Evolutionary conservation across 192 early-diverging fungal species (phyloP).

Genomic region (Coemansia sp.): DNA sequence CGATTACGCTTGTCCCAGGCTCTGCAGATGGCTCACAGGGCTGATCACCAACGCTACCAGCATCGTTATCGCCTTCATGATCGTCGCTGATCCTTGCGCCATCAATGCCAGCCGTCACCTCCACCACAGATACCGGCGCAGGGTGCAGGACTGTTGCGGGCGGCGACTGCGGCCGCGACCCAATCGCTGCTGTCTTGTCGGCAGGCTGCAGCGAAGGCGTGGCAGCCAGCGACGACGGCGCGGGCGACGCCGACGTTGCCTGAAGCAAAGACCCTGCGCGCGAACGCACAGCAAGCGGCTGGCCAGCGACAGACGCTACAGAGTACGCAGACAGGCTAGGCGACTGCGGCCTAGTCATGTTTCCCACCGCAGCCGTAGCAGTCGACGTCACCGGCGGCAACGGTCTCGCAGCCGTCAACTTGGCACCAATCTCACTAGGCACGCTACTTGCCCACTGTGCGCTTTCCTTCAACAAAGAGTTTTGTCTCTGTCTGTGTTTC

Average conservation of each 20-base stretch:
- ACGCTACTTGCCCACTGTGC: slow-evolving; percentile 2
- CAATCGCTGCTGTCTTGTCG: neutral
- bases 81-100: neutral
- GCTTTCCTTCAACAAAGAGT: neutral
- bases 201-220: slow-evolving; percentile 17
- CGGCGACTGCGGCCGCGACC: slow-evolving; percentile 7
- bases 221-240: slow-evolving; percentile 21
- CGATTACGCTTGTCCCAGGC: neutral
- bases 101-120: no score
- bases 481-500: neutral
- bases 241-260: slow-evolving; percentile 35
- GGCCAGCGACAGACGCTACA: neutral
- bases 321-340: slow-evolving; percentile 10
- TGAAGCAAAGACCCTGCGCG: slow-evolving; percentile 32
- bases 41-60: neutral
- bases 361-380: slow-evolving; percentile 5
- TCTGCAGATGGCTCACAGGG: neutral
- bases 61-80: neutral
- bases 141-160: neutral
- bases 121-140: no score
- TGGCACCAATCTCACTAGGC: neutral
- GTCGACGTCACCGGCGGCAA: slow-evolving; percentile 26
- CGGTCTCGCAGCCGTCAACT: slow-evolving; percentile 2
- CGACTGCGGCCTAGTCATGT: slow-evolving; percentile 9
- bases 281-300: slow-evolving; percentile 21